Percentiles rank a stretch among this genome's conserved stretches.
Evolutionary conservation across 371 early-diverging fungal genomes (phyloP).

Genomic region (Mucor irregularis): DNA sequence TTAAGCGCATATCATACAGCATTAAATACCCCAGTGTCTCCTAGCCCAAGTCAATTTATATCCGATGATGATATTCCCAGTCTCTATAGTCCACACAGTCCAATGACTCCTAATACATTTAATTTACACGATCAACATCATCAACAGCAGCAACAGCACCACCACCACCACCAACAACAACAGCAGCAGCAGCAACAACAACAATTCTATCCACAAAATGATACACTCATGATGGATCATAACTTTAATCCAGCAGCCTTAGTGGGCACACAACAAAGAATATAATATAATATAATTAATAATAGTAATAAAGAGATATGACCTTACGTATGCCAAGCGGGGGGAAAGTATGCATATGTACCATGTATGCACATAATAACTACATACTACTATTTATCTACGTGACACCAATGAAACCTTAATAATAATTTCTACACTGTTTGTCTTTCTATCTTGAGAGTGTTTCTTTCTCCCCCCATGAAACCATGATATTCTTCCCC

Average conservation of each 20-base stretch:
- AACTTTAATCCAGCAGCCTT: constrained; percentile 1
- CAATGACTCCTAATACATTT: constrained; percentile 14
- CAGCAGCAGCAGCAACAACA: neutral
- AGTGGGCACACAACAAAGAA: constrained; percentile 7
- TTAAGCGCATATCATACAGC: constrained; percentile 35
- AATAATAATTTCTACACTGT: too few species aligned
- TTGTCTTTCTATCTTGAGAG: neutral
- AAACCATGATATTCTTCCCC: neutral
- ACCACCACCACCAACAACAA: neutral
- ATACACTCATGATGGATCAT: constrained; percentile 7
- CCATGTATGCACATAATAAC: too few species aligned
- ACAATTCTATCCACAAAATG: neutral
- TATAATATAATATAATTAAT: neutral
- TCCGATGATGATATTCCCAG: constrained; percentile 29
- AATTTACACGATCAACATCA: neutral
- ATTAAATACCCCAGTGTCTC: constrained; percentile 33
- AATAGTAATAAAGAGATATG: neutral
- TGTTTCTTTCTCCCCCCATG: too few species aligned
- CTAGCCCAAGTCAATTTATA: constrained; percentile 30
- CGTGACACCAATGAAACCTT: too few species aligned
- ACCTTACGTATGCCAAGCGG: too few species aligned
- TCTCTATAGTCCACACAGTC: constrained; percentile 26
- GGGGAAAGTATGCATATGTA: too few species aligned
- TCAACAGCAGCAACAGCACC: neutral
- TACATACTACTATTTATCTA: too few species aligned